phyloP scores from a whole-genome alignment of 345 rosid genomes.

The Capsella bursapastoris region DNA sequence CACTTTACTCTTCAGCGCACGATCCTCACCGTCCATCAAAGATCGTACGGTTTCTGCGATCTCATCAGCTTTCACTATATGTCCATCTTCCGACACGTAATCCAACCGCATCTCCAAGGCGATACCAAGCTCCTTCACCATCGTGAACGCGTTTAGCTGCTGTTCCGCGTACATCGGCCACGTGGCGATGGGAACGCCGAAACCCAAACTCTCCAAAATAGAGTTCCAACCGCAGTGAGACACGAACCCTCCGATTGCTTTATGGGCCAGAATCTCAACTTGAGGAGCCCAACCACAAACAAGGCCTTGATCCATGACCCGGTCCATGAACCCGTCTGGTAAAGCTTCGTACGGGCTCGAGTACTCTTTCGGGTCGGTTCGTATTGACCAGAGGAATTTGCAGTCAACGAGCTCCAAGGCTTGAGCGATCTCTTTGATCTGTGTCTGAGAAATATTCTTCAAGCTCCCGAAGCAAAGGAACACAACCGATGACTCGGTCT shows the following conservation, averaged over 20 bases:
- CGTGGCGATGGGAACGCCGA: constrained; percentile 44
- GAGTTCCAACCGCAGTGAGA: constrained; percentile 49
- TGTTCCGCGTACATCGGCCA: constrained; percentile 49
- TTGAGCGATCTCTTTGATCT: constrained; percentile 50
- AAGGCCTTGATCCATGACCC: constrained; percentile 25
- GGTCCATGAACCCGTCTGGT: constrained; percentile 44
- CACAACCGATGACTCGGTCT: constrained; percentile 51
- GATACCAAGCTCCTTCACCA: constrained; percentile 44
- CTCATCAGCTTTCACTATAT: constrained; percentile 40
- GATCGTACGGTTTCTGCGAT: constrained; percentile 32
- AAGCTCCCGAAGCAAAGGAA: constrained; percentile 60
- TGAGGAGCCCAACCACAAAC: constrained; percentile 47
- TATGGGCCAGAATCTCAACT: constrained; percentile 38
- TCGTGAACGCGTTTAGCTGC: constrained; percentile 41
- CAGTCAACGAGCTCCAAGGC: constrained; percentile 45
- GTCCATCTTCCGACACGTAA: constrained; percentile 21
- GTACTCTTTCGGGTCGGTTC: constrained; percentile 5
- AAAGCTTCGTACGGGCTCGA: constrained; percentile 29
- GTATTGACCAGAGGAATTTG: constrained; percentile 50
- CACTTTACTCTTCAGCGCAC: constrained; percentile 37
- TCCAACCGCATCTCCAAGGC: constrained; percentile 41
- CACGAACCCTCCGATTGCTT: constrained; percentile 33
- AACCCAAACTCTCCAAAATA: constrained; percentile 34
- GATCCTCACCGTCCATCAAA: constrained; percentile 36
- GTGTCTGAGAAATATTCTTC: constrained; percentile 38